These are phyloP conservation scores for Daldinia caldariorum DNA, from an alignment of 495 filamentous ascomycete species.

Conservation along the genomic window DNA sequence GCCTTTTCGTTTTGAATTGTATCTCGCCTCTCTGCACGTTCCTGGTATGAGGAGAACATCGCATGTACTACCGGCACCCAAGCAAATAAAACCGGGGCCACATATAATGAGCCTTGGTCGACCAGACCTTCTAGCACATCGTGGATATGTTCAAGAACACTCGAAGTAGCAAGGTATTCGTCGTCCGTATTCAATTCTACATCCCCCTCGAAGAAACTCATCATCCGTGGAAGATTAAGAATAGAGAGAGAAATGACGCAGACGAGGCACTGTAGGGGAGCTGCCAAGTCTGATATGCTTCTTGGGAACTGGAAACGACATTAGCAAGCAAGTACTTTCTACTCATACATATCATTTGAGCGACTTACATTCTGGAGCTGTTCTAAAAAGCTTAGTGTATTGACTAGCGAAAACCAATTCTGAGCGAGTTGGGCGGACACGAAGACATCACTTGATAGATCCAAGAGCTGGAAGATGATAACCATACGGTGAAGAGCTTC, in stretches of 20 bases:
- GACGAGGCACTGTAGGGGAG: slow-evolving; percentile 71
- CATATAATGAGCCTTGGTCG: slow-evolving; percentile 53
- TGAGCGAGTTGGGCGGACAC: slow-evolving; percentile 66
- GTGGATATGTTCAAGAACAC: slow-evolving; percentile 71
- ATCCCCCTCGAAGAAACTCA: slow-evolving; percentile 55
- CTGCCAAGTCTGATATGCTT: slow-evolving; percentile 63
- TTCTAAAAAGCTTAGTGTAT: slow-evolving; percentile 70
- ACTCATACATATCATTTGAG: neutral
- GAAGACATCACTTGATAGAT: slow-evolving; percentile 63
- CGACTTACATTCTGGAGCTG: slow-evolving; percentile 64
- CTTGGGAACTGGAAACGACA: slow-evolving; percentile 36
- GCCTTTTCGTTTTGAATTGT: slow-evolving; percentile 70
- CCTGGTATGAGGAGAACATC: slow-evolving; percentile 68
- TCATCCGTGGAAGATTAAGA: slow-evolving; percentile 69
- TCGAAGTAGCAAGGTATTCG: slow-evolving; percentile 69
- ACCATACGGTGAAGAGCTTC: slow-evolving; percentile 79
- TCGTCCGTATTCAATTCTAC: slow-evolving; percentile 54
- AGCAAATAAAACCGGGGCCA: slow-evolving; percentile 74
- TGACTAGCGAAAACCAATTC: slow-evolving; percentile 78
- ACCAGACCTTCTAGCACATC: slow-evolving; percentile 65
- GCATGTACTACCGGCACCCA: slow-evolving; percentile 81
- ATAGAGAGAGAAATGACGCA: slow-evolving; percentile 78
- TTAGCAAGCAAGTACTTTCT: slow-evolving; percentile 41
- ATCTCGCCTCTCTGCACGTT: slow-evolving; percentile 67
- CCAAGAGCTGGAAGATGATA: slow-evolving; percentile 74